phyloP scores from a whole-genome alignment of 2,329 filamentous ascomycete species.

The Drechslerella coelobrocha region DNA sequence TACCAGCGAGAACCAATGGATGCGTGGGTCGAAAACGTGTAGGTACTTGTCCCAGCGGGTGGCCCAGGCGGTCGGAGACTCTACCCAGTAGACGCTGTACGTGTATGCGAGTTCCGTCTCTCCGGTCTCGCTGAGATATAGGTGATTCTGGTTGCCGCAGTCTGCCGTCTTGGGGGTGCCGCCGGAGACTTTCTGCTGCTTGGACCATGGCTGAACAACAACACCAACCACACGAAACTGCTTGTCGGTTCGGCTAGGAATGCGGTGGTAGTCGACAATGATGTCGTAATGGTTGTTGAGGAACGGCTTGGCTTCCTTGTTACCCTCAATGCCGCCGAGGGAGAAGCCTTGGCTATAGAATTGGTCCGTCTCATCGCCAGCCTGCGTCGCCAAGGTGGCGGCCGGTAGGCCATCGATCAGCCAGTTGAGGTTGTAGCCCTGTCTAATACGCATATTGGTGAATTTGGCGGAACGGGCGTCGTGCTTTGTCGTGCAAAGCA shows the following conservation, averaged over 20 bases:
- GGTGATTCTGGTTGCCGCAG: conserved; percentile 67
- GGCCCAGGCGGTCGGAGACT: conserved; percentile 86
- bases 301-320: conserved; percentile 64
- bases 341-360: conserved; percentile 94
- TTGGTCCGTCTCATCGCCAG: conserved; percentile 75
- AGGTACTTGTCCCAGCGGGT: conserved; percentile 99
- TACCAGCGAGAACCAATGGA: conserved; percentile 98
- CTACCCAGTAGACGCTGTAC: conserved; percentile 89
- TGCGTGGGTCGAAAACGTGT: conserved; percentile 95
- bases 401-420: conserved; percentile 92
- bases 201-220: conserved; percentile 80
- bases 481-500: conserved; percentile 74
- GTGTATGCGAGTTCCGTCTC: conserved; percentile 79
- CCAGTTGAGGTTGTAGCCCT: conserved; percentile 94
- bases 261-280: conserved; percentile 86
- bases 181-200: conserved; percentile 64
- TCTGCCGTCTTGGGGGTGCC: conserved; percentile 64
- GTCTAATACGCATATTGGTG: conserved; percentile 79
- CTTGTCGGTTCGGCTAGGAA: conserved; percentile 60
- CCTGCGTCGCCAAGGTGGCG: conserved; percentile 67
- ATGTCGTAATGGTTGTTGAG: conserved; percentile 98
- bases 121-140: conserved; percentile 71
- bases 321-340: conserved; percentile 67
- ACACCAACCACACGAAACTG: conserved; percentile 91
- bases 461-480: conserved; percentile 74